Conservation (phyloP, 352 stramenopile species). For the Globisporangium barbulae region DNA sequence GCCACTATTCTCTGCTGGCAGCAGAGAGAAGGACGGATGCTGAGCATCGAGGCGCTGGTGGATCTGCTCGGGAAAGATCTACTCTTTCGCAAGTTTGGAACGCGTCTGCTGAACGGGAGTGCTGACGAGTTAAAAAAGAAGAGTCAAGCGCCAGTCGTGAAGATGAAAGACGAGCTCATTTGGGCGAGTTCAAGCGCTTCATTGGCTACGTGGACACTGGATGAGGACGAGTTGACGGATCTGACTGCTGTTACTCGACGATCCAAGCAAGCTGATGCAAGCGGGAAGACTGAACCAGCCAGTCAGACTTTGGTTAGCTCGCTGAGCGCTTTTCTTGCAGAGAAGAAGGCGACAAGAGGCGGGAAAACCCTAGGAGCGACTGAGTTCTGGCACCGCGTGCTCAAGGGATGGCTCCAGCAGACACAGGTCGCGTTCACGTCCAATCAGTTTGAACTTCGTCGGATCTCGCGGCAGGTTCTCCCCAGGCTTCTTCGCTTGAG, state of each 20-base stretch:
- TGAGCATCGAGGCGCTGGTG: constrained; percentile 58
- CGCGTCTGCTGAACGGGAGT: neutral
- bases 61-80: constrained; percentile 39
- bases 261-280: neutral
- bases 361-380: neutral
- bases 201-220: constrained; percentile 36
- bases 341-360: constrained; percentile 9
- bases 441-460: constrained; percentile 61
- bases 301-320: neutral
- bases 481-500: constrained; percentile 49
- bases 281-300: too few relatives aligned
- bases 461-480: constrained; percentile 58
- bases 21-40: constrained; percentile 58
- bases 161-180: neutral
- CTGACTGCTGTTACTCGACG: neutral
- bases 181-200: neutral
- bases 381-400: constrained; percentile 32
- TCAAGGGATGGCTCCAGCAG: constrained; percentile 39
- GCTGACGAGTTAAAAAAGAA: neutral
- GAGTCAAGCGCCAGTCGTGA: neutral
- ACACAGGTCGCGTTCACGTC: constrained; percentile 42
- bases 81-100: constrained; percentile 13
- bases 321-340: neutral
- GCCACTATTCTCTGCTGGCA: constrained; percentile 46
- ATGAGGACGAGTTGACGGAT: constrained; percentile 20